Conservation (phyloP, 1,284 basidiomycete genomes). For the Golubevia pallescens region DNA sequence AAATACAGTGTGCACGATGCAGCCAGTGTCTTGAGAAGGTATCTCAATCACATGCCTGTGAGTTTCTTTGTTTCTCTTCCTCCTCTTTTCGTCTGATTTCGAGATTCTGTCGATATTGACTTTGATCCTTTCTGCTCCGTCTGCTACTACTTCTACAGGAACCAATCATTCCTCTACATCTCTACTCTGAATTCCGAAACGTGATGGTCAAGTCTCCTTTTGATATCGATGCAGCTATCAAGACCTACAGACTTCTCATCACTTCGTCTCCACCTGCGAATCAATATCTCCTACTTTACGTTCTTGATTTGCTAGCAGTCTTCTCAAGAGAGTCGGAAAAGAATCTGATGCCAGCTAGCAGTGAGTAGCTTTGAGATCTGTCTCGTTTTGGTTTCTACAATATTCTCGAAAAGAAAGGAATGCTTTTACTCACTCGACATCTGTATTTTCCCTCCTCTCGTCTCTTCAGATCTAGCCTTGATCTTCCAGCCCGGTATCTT, state of each 20-base stretch:
- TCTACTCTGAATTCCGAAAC: constrained; percentile 58
- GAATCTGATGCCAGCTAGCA: constrained; percentile 94
- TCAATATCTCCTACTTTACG: constrained; percentile 92
- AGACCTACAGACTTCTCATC: constrained; percentile 80
- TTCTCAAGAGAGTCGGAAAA: constrained; percentile 88
- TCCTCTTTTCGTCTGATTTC: not conserved
- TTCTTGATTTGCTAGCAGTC: constrained; percentile 91
- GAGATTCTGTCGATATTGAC: not conserved
- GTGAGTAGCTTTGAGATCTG: constrained; percentile 68
- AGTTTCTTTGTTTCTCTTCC: constrained; percentile 6
- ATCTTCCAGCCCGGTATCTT: constrained; percentile 68
- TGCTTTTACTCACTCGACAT: too few species aligned
- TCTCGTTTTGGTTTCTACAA: too few species aligned
- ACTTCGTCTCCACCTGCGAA: constrained; percentile 82
- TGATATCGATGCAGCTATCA: constrained; percentile 49
- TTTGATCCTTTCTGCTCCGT: too few species aligned
- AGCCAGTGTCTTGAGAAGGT: constrained; percentile 54
- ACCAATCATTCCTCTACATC: constrained; percentile 58
- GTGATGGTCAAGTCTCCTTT: constrained; percentile 45
- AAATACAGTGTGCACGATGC: constrained; percentile 62
- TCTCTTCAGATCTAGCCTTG: constrained; percentile 44
- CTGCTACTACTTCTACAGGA: constrained; percentile 22
- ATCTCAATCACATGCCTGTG: constrained; percentile 59
- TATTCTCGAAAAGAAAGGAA: too few species aligned
- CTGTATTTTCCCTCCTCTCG: not conserved